Conservation (phyloP, 495 filamentous ascomycete genomes). For the Daldinia caldariorum region DNA sequence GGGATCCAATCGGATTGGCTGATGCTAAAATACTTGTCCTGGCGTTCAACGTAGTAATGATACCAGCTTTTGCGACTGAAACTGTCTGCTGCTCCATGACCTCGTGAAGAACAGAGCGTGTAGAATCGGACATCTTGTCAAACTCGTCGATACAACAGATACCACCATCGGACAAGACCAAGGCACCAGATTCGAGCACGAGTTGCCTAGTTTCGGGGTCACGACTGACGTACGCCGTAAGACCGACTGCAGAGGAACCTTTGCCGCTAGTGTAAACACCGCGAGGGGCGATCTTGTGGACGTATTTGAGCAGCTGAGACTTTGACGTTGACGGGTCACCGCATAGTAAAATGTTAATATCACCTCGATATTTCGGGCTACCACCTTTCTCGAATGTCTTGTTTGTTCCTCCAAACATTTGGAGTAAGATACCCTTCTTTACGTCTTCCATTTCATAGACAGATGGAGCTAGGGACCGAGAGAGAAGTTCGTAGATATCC, state of each 20-base stretch:
- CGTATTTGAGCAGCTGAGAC: constrained; percentile 91
- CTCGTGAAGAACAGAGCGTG: constrained; percentile 95
- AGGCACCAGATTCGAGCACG: constrained; percentile 94
- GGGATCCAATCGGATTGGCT: constrained; percentile 96
- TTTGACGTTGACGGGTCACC: constrained; percentile 97
- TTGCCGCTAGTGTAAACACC: constrained; percentile 98
- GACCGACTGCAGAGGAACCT: constrained; percentile 95
- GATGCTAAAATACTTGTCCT: constrained; percentile 93
- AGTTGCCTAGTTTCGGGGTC: constrained; percentile 94
- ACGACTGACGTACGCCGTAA: constrained; percentile 97
- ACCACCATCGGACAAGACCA: constrained; percentile 95
- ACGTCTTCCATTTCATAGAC: constrained; percentile 99
- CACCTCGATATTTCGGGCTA: constrained; percentile 92
- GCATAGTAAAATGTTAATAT: constrained; percentile 96
- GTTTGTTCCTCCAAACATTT: constrained; percentile 98
- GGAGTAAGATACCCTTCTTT: constrained; percentile 96
- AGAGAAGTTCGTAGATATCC: constrained; percentile 93
- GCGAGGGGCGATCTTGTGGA: constrained; percentile 96
- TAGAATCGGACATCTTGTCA: constrained; percentile 98
- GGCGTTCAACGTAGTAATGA: constrained; percentile 97
- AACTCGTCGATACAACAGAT: constrained; percentile 99
- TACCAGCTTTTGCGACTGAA: constrained; percentile 97
- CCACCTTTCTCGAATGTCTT: constrained; percentile 97
- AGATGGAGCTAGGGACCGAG: constrained; percentile 91
- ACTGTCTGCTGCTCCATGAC: constrained; percentile 99